These are phyloP conservation scores for Breynia disticha DNA, from an alignment of 441 rosid species.

Conservation along the genomic window DNA sequence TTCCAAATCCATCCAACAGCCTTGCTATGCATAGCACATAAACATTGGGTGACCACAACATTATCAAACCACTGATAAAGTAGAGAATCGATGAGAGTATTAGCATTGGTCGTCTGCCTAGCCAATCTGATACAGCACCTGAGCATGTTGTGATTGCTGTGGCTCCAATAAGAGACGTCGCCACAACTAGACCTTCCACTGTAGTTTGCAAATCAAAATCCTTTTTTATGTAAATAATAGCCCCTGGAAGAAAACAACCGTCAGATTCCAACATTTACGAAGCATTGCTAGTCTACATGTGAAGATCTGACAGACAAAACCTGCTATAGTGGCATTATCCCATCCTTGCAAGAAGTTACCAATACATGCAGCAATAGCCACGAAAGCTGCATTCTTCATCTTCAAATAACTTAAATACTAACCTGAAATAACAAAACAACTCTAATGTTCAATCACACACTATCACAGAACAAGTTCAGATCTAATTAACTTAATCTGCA, in stretches of 20 bases:
- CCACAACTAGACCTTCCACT: constrained; percentile 71
- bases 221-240: constrained; percentile 50
- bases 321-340: constrained; percentile 99
- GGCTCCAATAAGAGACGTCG: constrained; percentile 87
- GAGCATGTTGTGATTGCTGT: constrained; percentile 74
- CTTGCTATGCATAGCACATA: constrained; percentile 59
- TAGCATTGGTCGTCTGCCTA: constrained; percentile 75
- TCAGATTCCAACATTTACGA: too few species aligned
- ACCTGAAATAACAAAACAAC: too few species aligned
- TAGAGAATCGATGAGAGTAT: constrained; percentile 62
- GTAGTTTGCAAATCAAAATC: constrained; percentile 51
- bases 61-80: constrained; percentile 55
- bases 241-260: constrained; percentile 31
- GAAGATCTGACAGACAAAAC: too few species aligned
- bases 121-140: constrained; percentile 61
- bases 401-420: neutral
- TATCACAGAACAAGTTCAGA: constrained; percentile 7
- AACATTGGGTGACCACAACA: constrained; percentile 89
- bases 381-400: constrained; percentile 83
- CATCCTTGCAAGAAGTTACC: constrained; percentile 99
- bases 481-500: constrained; percentile 11
- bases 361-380: constrained; percentile 85
- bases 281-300: too few species aligned
- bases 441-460: too few species aligned
- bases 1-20: constrained; percentile 73